Conservation (phyloP, 306 rosid genomes). For the Glycine latifolia region DNA sequence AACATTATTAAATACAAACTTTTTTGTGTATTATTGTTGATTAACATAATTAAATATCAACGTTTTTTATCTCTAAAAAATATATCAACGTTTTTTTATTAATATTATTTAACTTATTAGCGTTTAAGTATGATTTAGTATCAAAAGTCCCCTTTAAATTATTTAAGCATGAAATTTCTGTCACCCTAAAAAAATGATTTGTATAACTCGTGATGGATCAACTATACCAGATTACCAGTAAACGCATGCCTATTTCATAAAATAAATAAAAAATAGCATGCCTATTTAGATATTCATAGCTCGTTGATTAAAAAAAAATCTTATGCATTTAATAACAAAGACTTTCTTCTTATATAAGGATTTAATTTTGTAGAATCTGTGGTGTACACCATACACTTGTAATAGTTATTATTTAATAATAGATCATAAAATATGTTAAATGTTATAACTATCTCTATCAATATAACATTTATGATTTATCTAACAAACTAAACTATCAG, state of each 20-base stretch:
- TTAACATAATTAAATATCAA: too few relatives aligned
- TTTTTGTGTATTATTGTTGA: too few relatives aligned
- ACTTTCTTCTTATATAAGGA: background rate
- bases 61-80: too few relatives aligned
- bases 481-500: too few relatives aligned
- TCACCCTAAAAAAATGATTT: too few relatives aligned
- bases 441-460: background rate
- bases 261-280: background rate
- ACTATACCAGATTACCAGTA: too few relatives aligned
- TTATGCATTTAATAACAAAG: background rate
- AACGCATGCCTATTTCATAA: background rate
- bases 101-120: too few relatives aligned
- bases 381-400: background rate
- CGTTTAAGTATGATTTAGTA: background rate
- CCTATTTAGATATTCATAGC: background rate
- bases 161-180: too few relatives aligned
- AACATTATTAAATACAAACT: too few relatives aligned
- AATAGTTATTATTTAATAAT: background rate
- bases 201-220: background rate
- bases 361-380: background rate
- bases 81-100: too few relatives aligned
- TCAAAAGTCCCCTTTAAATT: background rate
- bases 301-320: background rate
- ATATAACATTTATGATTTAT: background rate
- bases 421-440: background rate